A percentile compares a stretch with the other conserved stretches of the same genome.
Evolutionary conservation across 1,139 yeast genomes (phyloP).

Genomic region (Pichia sp.): DNA sequence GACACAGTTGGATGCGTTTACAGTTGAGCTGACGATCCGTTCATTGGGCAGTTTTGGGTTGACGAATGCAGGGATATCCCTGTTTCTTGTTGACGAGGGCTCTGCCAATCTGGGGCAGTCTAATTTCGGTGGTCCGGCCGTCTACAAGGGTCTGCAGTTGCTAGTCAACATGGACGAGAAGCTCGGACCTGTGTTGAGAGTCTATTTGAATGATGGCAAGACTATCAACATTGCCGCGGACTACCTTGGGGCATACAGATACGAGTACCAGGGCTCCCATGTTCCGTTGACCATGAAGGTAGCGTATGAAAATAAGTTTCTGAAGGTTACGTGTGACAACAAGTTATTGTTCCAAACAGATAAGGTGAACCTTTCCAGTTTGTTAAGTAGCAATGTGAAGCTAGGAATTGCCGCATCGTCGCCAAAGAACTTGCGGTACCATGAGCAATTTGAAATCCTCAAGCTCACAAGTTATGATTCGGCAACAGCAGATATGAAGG

Average conservation of each 20-base stretch:
- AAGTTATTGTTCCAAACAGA: slow-evolving; percentile 65
- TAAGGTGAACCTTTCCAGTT: slow-evolving; percentile 39
- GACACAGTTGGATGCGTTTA: slow-evolving; percentile 42
- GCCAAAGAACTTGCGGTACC: slow-evolving; percentile 34
- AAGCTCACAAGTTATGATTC: slow-evolving; percentile 50
- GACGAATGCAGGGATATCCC: slow-evolving; percentile 46
- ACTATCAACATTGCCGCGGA: slow-evolving; percentile 29
- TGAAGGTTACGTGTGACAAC: slow-evolving; percentile 67
- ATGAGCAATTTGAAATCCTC: slow-evolving; percentile 58
- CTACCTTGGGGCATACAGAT: slow-evolving; percentile 29
- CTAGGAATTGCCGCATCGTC: slow-evolving; percentile 52
- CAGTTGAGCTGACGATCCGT: slow-evolving; percentile 58
- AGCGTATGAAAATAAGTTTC: slow-evolving; percentile 47
- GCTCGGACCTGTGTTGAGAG: slow-evolving; percentile 47
- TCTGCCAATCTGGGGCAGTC: background rate
- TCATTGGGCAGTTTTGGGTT: slow-evolving; percentile 46
- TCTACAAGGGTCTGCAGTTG: slow-evolving; percentile 57
- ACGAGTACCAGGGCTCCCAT: slow-evolving; percentile 55
- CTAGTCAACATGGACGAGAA: slow-evolving; percentile 25
- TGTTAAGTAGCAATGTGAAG: slow-evolving; percentile 33
- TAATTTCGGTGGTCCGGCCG: slow-evolving; percentile 46
- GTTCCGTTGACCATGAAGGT: slow-evolving; percentile 67
- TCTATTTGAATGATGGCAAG: slow-evolving; percentile 55
- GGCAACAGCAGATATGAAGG: slow-evolving; percentile 43
- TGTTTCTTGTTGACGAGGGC: slow-evolving; percentile 42